Percentiles rank a stretch among this genome's conserved stretches.
These are phyloP conservation scores for Schwanniomyces sp. DNA, from an alignment of 805 yeast species.

Conservation along the genomic window DNA sequence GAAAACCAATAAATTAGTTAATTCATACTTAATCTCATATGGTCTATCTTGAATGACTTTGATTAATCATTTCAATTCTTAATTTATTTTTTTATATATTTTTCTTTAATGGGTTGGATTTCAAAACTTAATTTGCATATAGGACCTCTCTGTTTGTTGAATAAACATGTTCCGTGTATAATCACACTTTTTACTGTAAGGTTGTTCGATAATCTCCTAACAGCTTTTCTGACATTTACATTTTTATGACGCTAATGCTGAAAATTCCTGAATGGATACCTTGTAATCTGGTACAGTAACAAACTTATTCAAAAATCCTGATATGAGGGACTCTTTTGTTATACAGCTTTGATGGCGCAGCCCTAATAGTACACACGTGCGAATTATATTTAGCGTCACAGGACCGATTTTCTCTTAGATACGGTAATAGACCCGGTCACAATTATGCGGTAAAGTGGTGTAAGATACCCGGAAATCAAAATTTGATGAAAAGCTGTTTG, in stretches of 20 bases:
- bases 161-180: conserved; percentile 33
- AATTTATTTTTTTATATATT: conserved; percentile 14
- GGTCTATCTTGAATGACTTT: conserved; percentile 41
- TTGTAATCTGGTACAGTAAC: too few relatives aligned
- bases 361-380: not conserved
- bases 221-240: too few relatives aligned
- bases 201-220: not conserved
- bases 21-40: conserved; percentile 14
- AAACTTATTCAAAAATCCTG: not conserved
- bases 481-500: not conserved
- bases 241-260: too few relatives aligned
- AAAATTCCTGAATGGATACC: too few relatives aligned
- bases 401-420: not conserved
- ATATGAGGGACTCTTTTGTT: too few relatives aligned
- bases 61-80: conserved; percentile 20
- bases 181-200: not conserved
- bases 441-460: not conserved
- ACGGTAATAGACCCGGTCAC: not conserved
- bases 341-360: not conserved
- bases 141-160: conserved; percentile 43
- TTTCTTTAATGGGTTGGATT: conserved; percentile 16
- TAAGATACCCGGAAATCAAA: not conserved
- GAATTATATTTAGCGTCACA: not conserved
- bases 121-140: conserved; percentile 23
- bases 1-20: conserved; percentile 76